These are phyloP conservation scores for Ilyonectria destructans DNA, from an alignment of 2,329 filamentous ascomycete genomes.

Conservation along the genomic window DNA sequence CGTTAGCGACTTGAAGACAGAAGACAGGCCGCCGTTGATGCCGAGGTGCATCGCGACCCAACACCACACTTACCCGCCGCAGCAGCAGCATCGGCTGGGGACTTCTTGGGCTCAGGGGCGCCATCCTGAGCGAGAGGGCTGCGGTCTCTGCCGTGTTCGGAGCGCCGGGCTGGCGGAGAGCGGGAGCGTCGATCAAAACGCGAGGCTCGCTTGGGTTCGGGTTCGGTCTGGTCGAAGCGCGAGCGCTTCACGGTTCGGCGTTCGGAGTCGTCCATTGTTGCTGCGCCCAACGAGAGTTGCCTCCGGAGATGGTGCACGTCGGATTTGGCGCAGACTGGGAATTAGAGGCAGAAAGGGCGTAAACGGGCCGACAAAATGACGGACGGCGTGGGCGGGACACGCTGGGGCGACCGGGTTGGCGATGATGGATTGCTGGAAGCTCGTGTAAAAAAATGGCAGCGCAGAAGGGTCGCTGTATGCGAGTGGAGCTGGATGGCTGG, in stretches of 20 bases:
- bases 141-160: conserved; percentile 81
- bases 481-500: conserved; percentile 34
- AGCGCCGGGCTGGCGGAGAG: conserved; percentile 79
- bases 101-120: conserved; percentile 64
- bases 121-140: conserved; percentile 77
- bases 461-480: conserved; percentile 18
- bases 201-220: conserved; percentile 82
- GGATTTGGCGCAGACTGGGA: background rate
- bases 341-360: background rate
- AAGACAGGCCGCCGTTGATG: conserved; percentile 30
- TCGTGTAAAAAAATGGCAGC: conserved; percentile 27
- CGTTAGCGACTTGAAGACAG: conserved; percentile 19
- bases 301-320: conserved; percentile 6
- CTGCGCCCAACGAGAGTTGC: conserved; percentile 19
- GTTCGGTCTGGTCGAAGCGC: conserved; percentile 93
- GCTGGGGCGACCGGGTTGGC: conserved; percentile 4
- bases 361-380: background rate
- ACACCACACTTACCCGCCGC: conserved; percentile 77
- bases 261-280: conserved; percentile 81
- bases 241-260: conserved; percentile 84
- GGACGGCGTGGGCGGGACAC: conserved; percentile 1
- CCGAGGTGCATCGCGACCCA: conserved; percentile 4
- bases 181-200: conserved; percentile 94
- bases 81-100: conserved; percentile 78
- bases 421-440: conserved; percentile 2